A percentile compares a stretch with the other conserved stretches of the same genome.
These are phyloP conservation scores for Penicillium silybi DNA, from an alignment of 495 filamentous ascomycete genomes.

Conservation along the genomic window DNA sequence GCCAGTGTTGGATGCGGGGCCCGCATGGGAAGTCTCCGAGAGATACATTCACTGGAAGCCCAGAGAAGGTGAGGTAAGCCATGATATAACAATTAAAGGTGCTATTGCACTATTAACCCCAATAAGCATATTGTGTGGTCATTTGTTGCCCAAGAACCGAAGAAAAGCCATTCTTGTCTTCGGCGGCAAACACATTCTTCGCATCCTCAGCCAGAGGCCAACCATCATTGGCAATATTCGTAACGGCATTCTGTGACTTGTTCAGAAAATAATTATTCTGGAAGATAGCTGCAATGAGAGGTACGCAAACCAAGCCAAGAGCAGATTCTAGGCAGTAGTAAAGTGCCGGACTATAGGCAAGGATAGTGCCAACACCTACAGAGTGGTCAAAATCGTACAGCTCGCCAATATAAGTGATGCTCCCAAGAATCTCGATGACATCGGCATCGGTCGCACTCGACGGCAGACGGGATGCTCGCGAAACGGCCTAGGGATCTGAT, in stretches of 20 bases:
- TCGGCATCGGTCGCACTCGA: no score
- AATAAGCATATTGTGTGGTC: background rate
- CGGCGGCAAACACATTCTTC: background rate
- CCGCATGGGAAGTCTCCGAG: no score
- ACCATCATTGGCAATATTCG: conserved; percentile 11
- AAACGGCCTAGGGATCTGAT: no score
- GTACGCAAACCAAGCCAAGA: conserved; percentile 6
- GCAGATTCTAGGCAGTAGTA: conserved; percentile 8
- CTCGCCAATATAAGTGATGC: conserved; percentile 1
- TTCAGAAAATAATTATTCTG: conserved; percentile 15
- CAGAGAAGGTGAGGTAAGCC: no score
- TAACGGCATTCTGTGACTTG: conserved; percentile 16
- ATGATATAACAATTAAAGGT: no score
- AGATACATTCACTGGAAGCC: no score
- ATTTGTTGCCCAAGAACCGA: conserved; percentile 5
- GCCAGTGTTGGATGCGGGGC: background rate
- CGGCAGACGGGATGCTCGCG: no score
- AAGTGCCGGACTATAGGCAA: conserved; percentile 8
- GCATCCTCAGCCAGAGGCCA: background rate
- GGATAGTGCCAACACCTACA: conserved; percentile 8
- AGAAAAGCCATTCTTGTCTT: conserved; percentile 3
- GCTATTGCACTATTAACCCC: no score
- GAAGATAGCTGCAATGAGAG: conserved; percentile 6
- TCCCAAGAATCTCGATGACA: conserved; percentile 8
- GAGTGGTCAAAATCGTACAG: conserved; percentile 5